Percentiles rank a stretch among this genome's conserved stretches.
phyloP scores from a whole-genome alignment of 2,329 filamentous ascomycete genomes.

The Cercospora citrullina region DNA sequence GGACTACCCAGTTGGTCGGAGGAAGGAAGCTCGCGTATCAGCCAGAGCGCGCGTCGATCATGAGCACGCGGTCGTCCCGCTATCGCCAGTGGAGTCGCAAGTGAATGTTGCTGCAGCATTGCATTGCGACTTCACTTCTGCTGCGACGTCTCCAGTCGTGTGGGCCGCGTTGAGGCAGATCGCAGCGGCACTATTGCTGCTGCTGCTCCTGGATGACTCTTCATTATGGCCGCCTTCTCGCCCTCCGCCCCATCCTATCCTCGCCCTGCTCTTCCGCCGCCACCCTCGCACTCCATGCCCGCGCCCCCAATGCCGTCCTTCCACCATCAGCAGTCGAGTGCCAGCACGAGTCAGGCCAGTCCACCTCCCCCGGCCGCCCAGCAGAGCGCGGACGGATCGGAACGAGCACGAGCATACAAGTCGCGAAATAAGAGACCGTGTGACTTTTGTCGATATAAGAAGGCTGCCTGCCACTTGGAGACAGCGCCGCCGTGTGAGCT shows the following conservation, averaged over 20 bases:
- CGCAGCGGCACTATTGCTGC: background rate
- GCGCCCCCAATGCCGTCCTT: constrained; percentile 27
- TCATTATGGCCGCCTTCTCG: constrained; percentile 6
- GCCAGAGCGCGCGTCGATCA: constrained; percentile 10
- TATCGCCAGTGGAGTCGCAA: constrained; percentile 18
- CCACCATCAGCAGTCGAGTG: constrained; percentile 15
- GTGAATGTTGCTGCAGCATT: constrained; percentile 12
- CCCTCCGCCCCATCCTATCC: background rate
- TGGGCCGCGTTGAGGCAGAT: constrained; percentile 8
- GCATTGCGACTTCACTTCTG: constrained; percentile 11
- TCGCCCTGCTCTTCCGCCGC: constrained; percentile 14
- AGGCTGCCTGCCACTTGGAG: constrained; percentile 50
- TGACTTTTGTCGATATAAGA: constrained; percentile 50
- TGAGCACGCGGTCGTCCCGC: constrained; percentile 14
- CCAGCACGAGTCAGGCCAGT: constrained; percentile 17
- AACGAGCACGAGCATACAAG: constrained; percentile 41
- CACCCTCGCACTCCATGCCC: constrained; percentile 17
- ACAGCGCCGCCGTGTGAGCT: constrained; percentile 46
- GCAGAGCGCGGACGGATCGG: constrained; percentile 21
- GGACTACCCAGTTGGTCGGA: constrained; percentile 7
- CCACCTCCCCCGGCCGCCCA: constrained; percentile 9
- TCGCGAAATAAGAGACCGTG: constrained; percentile 46
- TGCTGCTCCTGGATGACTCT: background rate
- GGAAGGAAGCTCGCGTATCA: background rate
- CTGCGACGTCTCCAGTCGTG: constrained; percentile 6